Evolutionary conservation across 768 basidiomycete genomes (phyloP), one percentile per base, ranked within the genome.

Genomic region (Boletus reticulatus): DNA sequence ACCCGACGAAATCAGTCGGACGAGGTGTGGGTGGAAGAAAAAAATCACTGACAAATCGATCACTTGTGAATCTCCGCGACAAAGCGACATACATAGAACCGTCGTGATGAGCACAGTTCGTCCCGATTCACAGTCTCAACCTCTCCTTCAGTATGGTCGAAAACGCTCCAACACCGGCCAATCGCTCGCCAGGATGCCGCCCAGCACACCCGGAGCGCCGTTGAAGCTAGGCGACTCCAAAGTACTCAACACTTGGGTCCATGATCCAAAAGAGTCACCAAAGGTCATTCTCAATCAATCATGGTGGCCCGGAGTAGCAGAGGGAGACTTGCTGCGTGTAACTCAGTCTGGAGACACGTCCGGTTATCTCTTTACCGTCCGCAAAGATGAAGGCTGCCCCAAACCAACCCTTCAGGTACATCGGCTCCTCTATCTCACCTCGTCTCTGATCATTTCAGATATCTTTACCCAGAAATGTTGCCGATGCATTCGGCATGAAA

Each of bases 101-200:
- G 24, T 17, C 24, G 34, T 48, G 32, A 88, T 89, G 88, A 74
- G 78, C 38, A 75, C 74, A 10, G 83, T 82, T 34, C 80, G 87
- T 64, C 79, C 83, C 50, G 85, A 86, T 68, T 82, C 87, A n/a
- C 84, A 83, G 61, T 17, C 59, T 29, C 62, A 62, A 19, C 75
- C 79, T 13, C 67, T 78, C 12, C 77, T 62, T 41, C 71, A 78
- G 53, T 81, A 76, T 61, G 76, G 80, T 54, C 80, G 87, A 41
- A 81, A 85, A 58, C 80, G 89, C 45, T 89, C 89, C 36, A 89
- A 89, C 67, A 91, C 89, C 1, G 79, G 82, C 0, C 87, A 88
- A 52, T 91, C 89, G 4, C 73, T 81, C 55, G 76, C 83, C 56
- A 78, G 83, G 56, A 72, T 78, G 34, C 69, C 76, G 6, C 75